phyloP scores from a whole-genome alignment of 208 protist species.

The Leishmania tarentolae region DNA sequence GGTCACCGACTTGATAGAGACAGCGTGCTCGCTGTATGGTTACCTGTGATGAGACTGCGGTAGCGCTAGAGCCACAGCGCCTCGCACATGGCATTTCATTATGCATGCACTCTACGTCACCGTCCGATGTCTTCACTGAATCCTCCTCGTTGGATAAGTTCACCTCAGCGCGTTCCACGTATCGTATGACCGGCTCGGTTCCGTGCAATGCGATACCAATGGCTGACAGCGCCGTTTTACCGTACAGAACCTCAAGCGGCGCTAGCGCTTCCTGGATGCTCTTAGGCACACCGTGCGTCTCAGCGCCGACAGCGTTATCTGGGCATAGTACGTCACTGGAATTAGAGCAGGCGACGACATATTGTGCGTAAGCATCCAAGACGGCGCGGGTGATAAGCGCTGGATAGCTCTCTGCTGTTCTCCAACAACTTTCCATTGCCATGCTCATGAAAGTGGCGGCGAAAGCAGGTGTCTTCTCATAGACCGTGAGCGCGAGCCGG shows the following conservation, averaged over 20 bases:
- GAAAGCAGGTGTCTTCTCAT: neutral
- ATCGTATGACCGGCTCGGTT: conserved; percentile 63
- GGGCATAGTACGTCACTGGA: neutral
- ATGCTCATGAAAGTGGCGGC: neutral
- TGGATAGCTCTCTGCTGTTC: conserved; percentile 32
- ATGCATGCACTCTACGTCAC: neutral
- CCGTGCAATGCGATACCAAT: conserved; percentile 79
- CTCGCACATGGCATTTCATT: neutral
- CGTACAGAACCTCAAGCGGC: conserved; percentile 74
- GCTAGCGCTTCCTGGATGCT: conserved; percentile 64
- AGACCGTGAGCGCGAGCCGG: neutral
- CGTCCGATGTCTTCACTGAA: neutral
- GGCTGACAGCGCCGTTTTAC: conserved; percentile 74
- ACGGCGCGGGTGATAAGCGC: conserved; percentile 41
- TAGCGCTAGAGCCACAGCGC: neutral
- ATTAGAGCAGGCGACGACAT: conserved; percentile 22
- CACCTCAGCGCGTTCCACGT: conserved; percentile 34
- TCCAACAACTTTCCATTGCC: conserved; percentile 8
- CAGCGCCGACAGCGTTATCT: neutral
- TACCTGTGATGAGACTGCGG: neutral
- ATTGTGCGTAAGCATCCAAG: conserved; percentile 47
- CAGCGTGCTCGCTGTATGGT: conserved; percentile 28
- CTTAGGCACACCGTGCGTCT: neutral
- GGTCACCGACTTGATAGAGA: conserved; percentile 79
- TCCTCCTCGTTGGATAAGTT: neutral